Evolutionary conservation across 257 asterid species (phyloP).

Genomic region (Perilla frutescens): DNA sequence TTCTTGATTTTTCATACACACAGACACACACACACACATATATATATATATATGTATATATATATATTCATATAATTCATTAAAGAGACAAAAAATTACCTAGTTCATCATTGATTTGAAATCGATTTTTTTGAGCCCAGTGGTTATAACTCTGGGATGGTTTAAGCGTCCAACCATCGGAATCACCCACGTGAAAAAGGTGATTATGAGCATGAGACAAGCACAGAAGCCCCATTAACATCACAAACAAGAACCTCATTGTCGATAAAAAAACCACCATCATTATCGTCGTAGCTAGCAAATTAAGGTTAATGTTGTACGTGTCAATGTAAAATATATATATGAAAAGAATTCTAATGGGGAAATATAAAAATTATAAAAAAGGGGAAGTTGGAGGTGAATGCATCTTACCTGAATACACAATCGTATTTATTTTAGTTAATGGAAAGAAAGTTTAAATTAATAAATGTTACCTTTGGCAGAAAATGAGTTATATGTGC

Average conservation of each 20-base stretch:
- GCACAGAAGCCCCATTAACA: constrained; percentile 36
- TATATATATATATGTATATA: no score
- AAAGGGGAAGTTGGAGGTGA: constrained; percentile 4
- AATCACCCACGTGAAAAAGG: constrained; percentile 49
- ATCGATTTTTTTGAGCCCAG: constrained; percentile 50
- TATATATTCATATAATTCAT: not conserved
- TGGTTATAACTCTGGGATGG: constrained; percentile 43
- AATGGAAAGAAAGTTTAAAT: constrained; percentile 3
- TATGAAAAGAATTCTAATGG: not conserved
- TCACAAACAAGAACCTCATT: constrained; percentile 31
- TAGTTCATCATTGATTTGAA: constrained; percentile 47
- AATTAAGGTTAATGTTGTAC: not conserved
- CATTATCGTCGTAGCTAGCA: no score
- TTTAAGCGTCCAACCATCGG: constrained; percentile 49
- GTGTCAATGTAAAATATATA: not conserved
- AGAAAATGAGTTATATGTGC: not conserved
- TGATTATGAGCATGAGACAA: constrained; percentile 38
- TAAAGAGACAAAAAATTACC: constrained; percentile 14
- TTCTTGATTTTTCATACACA: no score
- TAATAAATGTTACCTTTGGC: not conserved
- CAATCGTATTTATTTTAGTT: constrained; percentile 5
- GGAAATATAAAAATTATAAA: not conserved
- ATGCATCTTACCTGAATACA: constrained; percentile 15
- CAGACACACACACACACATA: no score
- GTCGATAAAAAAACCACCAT: constrained; percentile 23